Conservation (phyloP, 345 rosid genomes). For the Gynandropsis gynandra region DNA sequence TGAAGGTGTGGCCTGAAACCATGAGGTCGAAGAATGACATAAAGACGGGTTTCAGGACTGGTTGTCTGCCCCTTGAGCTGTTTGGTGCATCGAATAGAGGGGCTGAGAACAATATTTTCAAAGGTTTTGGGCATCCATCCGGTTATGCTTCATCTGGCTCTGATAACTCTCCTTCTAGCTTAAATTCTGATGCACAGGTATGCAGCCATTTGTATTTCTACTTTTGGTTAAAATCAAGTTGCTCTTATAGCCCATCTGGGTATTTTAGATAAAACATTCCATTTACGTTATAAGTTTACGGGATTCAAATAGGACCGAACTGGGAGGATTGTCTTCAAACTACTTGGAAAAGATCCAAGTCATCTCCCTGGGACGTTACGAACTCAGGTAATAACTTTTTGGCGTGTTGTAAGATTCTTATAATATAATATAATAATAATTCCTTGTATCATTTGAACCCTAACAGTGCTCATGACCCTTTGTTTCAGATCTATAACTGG, state of each 20-base stretch:
- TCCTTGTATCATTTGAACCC: neutral
- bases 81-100: constrained; percentile 43
- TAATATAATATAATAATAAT: neutral
- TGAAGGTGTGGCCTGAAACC: constrained; percentile 49
- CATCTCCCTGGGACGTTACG: constrained; percentile 61
- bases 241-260: constrained; percentile 6
- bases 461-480: constrained; percentile 6
- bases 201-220: neutral
- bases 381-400: constrained; percentile 37
- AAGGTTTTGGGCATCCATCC: constrained; percentile 38
- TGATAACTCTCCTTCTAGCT: constrained; percentile 72
- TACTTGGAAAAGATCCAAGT: constrained; percentile 69
- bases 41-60: constrained; percentile 31
- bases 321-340: constrained; percentile 54
- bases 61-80: constrained; percentile 58
- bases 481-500: constrained; percentile 72
- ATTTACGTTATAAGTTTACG: neutral
- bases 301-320: constrained; percentile 46
- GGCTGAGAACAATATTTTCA: constrained; percentile 34
- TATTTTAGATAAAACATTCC: neutral
- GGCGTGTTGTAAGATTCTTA: neutral
- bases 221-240: constrained; percentile 6
- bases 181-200: constrained; percentile 76
- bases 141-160: constrained; percentile 87
- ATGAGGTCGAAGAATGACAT: constrained; percentile 35